Percentiles rank a stretch among this genome's conserved stretches.
Evolutionary conservation across 2,329 filamentous ascomycete species (phyloP).

Genomic region (Aspergillus carbonarius): DNA sequence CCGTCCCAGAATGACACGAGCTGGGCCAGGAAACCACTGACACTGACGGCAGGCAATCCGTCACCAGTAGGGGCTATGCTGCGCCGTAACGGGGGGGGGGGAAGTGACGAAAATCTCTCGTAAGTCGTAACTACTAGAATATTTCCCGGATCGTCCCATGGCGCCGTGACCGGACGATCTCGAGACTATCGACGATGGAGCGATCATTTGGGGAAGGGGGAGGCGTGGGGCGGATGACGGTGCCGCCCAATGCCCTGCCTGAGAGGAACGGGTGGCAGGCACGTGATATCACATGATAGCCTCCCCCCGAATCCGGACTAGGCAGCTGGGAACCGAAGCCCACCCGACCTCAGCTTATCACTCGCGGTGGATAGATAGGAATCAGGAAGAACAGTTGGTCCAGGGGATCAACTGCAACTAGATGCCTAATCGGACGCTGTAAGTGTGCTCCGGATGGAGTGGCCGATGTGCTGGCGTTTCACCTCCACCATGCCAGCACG

Average conservation of each 20-base stretch:
- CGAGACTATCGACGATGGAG: slow-evolving; percentile 13
- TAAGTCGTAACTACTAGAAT: neutral
- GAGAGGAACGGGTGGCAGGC: neutral
- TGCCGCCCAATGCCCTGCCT: neutral
- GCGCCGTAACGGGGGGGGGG: neutral
- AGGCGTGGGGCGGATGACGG: slow-evolving; percentile 1
- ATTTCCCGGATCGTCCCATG: slow-evolving; percentile 5
- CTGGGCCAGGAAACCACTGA: neutral
- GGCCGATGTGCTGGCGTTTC: slow-evolving; percentile 4
- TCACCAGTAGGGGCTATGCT: neutral
- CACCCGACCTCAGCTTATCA: neutral
- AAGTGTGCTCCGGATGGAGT: neutral
- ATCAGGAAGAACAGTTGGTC: slow-evolving; percentile 1
- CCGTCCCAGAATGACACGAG: slow-evolving; percentile 2
- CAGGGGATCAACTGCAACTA: neutral
- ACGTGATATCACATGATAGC: slow-evolving; percentile 4
- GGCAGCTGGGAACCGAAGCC: neutral
- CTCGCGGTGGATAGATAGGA: neutral
- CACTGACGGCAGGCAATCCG: neutral
- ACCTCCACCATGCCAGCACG: neutral
- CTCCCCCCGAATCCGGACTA: neutral
- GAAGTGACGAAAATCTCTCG: slow-evolving; percentile 2
- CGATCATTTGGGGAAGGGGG: slow-evolving; percentile 4
- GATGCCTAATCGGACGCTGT: neutral
- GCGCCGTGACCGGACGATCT: slow-evolving; percentile 13